Base-by-base conservation (phyloP, 768 basidiomycete species). In the Amanita muscaria region DNA sequence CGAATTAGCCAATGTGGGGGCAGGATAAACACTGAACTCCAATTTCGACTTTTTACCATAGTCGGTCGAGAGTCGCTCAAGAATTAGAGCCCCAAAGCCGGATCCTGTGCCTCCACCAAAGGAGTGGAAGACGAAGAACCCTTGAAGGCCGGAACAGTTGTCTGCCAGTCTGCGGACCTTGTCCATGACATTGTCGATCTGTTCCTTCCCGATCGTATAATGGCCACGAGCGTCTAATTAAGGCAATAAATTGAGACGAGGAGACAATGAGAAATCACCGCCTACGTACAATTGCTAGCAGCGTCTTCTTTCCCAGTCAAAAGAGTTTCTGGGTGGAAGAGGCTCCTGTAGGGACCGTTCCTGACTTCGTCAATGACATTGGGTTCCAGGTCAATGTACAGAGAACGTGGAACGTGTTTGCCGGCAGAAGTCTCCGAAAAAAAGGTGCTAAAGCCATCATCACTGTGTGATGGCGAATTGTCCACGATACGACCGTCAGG, bases 51-150 rank as follows among this genome's bases (percentile, higher is more conserved):
- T 99, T 70, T 99, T 99, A 65, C 96, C 96, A 59, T 97, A 99
- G 67, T 99, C 96, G 46, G 88, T 87, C 22, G 94, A 97, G 55
- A 99, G 83, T 47, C 92, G 83, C 69, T 99, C 96, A 49, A 98
- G 80, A 50, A 99, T 76, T 56, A 99, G 85, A 48, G 96, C 94
- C 62, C 96, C 96, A 58, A 99, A 94, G 60, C 96, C 96, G 50
- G 96, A 99, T 59, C 96, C 96, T 61, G 96, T 98, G 66, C 96
- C 96, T 61, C 96, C 96, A 62, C 96, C 96, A 63, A 99, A 98
- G 15, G 96, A 98, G 72, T 98, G 96, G 81, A 98, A 98, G 60
- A 98, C 89, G 61, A 98, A 98, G 81, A 99, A 99, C 58, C 96
- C 96, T 69, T 99, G 96, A 35, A 99, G 82, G 62, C 96, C 96